Conservation (phyloP, 2,329 filamentous ascomycete species). For the Aureobasidium musti region DNA sequence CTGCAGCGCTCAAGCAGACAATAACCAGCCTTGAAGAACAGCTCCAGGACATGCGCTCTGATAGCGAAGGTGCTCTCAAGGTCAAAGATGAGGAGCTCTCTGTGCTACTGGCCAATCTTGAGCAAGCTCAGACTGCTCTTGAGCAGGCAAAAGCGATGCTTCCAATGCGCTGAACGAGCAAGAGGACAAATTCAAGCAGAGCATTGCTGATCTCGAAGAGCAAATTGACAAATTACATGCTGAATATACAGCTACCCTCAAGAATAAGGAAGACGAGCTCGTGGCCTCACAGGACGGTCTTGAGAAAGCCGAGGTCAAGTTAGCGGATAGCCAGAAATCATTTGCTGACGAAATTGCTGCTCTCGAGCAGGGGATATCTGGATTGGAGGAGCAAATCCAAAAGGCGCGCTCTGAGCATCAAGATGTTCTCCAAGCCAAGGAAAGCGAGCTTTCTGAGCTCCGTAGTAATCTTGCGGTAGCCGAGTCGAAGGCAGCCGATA, state of each 20-base stretch:
- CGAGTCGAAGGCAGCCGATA: neutral
- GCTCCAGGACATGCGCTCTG: neutral
- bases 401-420: neutral
- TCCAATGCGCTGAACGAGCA: neutral
- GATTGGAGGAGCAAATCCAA: neutral
- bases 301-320: neutral
- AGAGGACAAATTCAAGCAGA: neutral
- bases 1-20: neutral
- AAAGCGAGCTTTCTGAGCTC: constrained; percentile 26
- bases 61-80: constrained; percentile 10
- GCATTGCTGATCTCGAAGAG: neutral
- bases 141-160: constrained; percentile 13
- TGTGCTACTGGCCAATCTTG: constrained; percentile 13
- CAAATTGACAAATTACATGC: neutral
- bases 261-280: constrained; percentile 27
- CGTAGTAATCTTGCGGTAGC: neutral
- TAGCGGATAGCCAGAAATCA: neutral
- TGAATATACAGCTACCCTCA: neutral
- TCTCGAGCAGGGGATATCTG: neutral
- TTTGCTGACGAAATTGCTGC: neutral
- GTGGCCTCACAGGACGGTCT: constrained; percentile 3
- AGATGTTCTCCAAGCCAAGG: constrained; percentile 1
- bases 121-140: constrained; percentile 14
- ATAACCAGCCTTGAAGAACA: neutral
- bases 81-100: constrained; percentile 28